Evolutionary conservation across 75 land plant genomes (phyloP), one percentile per base, ranked within the genome.

Genomic region (Picea glauca): DNA sequence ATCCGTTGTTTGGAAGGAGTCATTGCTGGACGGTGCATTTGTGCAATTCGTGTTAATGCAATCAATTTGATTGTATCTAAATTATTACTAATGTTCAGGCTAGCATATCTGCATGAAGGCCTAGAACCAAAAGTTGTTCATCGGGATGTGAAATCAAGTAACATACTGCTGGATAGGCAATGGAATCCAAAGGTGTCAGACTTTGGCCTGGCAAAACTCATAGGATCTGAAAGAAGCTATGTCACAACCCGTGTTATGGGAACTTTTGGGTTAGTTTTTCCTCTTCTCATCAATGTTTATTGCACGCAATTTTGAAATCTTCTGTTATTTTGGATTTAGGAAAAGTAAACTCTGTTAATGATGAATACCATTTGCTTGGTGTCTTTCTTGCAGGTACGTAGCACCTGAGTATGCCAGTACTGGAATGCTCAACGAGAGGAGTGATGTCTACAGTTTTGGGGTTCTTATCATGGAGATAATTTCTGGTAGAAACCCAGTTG

Each of bases 361-460:
- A 40, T 40, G 43, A 40, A 40, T 40, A 40, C 43, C 43, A 40
- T 40, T 5, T 40, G 4, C 35, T 70, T 30, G 43, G 0, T 58
- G 20, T 58, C 58, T 65, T 57, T 78, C 21, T 75, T 81, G 80
- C 81, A 92, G 94, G 38, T 94, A 91, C 82, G 98, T 94, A 57
- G 94, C 98, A 33, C 98, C 98, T 21, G 94, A 94, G 80, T 94
- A 94, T 87, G 98, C 98, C 54, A 93, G 87, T 83, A 94, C 96
- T 8, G 94, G 98, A 2, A 83, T 94, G 83, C 86, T 94, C 57
- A 92, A 86, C 81, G 94, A 94, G 79, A 84, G 93, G 31, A 92
- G 91, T 79, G 98, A 94, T 80, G 89, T 92, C 18, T 92, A 94
- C 81, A 94, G 98, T 77, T 94, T 92, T 80, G 95, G 98, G 33